Conservation (phyloP, 2,329 filamentous ascomycete genomes). For the Penicillium sp. region DNA sequence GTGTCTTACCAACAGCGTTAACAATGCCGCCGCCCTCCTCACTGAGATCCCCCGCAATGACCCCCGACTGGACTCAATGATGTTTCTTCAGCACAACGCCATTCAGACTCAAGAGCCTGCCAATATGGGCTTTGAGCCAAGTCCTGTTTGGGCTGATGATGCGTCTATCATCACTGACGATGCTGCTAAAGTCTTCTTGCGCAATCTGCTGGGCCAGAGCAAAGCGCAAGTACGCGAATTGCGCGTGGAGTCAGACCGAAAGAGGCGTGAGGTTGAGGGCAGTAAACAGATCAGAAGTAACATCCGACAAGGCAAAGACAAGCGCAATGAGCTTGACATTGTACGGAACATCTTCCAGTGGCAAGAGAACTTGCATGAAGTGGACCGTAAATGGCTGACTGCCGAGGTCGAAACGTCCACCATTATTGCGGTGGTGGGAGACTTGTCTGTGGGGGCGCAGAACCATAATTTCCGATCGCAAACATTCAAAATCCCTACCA, state of each 20-base stretch:
- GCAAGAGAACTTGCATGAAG: slow-evolving; percentile 81
- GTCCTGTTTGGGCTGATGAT: slow-evolving; percentile 96
- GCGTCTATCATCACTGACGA: slow-evolving; percentile 84
- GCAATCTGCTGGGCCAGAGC: slow-evolving; percentile 88
- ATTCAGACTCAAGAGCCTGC: slow-evolving; percentile 77
- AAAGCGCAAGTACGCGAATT: slow-evolving; percentile 81
- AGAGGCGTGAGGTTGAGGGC: slow-evolving; percentile 79
- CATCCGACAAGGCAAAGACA: slow-evolving; percentile 80
- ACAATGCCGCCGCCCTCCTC: slow-evolving; percentile 70
- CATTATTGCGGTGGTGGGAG: slow-evolving; percentile 87
- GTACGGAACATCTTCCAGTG: slow-evolving; percentile 80
- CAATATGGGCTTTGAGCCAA: slow-evolving; percentile 87
- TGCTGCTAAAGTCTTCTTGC: slow-evolving; percentile 81
- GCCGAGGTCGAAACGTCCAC: slow-evolving; percentile 92
- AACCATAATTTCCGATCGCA: slow-evolving; percentile 99
- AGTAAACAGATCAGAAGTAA: slow-evolving; percentile 72
- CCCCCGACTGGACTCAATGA: slow-evolving; percentile 89
- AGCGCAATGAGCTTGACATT: slow-evolving; percentile 83
- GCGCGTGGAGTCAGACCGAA: slow-evolving; percentile 80
- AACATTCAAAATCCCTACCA: slow-evolving; percentile 98
- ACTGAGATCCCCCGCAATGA: slow-evolving; percentile 85
- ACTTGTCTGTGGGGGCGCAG: slow-evolving; percentile 86
- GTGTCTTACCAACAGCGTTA: slow-evolving; percentile 73
- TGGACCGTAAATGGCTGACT: slow-evolving; percentile 79
- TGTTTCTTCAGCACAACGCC: slow-evolving; percentile 95